Evolutionary conservation across 139 green algal genomes (phyloP).

Genomic region (Chlorella sorokiniana): DNA sequence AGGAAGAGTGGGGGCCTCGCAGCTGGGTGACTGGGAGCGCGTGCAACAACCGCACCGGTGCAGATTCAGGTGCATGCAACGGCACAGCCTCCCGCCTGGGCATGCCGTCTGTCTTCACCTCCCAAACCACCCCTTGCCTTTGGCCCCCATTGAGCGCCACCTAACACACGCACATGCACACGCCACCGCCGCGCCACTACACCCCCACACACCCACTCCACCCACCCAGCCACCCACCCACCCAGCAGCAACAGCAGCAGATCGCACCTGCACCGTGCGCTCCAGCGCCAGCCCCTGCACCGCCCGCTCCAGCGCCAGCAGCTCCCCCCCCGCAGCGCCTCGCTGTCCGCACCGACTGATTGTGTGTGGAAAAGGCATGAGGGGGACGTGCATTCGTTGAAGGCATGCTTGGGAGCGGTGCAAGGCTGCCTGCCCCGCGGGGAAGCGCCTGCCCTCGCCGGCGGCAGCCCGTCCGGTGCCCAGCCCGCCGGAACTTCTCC

Average conservation of each 20-base stretch:
- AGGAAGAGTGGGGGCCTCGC: too few species aligned
- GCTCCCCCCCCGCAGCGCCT: constrained; percentile 37
- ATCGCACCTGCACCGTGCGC: constrained; percentile 41
- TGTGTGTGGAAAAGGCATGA: neutral
- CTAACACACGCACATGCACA: neutral
- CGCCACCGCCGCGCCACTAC: neutral
- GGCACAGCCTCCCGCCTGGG: too few species aligned
- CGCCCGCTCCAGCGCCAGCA: constrained; percentile 39
- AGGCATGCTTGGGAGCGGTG: too few species aligned
- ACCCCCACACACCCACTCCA: neutral
- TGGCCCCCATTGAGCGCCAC: too few species aligned
- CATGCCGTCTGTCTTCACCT: too few species aligned
- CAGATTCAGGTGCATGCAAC: too few species aligned
- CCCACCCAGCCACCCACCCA: too few species aligned
- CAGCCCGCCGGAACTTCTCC: too few species aligned
- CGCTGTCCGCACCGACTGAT: constrained; percentile 30
- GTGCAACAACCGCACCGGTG: neutral
- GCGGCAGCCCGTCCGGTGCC: too few species aligned
- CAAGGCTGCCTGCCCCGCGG: too few species aligned
- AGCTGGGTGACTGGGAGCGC: neutral
- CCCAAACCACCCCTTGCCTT: too few species aligned
- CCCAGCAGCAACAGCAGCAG: neutral
- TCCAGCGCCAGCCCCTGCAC: constrained; percentile 67
- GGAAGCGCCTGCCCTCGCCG: too few species aligned
- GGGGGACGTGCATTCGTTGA: neutral